These are phyloP conservation scores for Scutellaria baicalensis DNA, from an alignment of 257 asterid species.

Conservation along the genomic window DNA sequence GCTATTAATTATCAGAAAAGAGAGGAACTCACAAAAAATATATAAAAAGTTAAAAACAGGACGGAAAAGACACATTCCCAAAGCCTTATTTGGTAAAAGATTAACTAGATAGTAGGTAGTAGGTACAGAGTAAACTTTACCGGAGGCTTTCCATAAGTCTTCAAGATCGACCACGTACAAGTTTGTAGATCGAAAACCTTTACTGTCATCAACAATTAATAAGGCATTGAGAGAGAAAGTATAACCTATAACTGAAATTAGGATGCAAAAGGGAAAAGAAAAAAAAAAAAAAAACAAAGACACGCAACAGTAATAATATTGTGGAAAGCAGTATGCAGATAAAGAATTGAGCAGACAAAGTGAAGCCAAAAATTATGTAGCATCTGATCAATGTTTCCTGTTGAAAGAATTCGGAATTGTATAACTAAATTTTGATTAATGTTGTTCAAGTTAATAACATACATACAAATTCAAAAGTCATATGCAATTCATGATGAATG, in stretches of 20 bases:
- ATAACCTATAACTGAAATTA: constrained; percentile 5
- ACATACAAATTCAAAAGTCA: neutral
- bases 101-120: neutral
- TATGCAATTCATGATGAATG: neutral
- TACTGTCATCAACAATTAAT: constrained; percentile 45
- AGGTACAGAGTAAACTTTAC: constrained; percentile 33
- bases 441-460: neutral
- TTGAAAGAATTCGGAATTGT: neutral
- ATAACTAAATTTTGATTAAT: neutral
- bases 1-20: constrained; percentile 2
- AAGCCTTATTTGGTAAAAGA: neutral
- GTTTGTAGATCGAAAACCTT: constrained; percentile 86
- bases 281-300: neutral
- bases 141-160: constrained; percentile 96
- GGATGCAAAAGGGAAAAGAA: no score
- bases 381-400: no score
- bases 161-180: constrained; percentile 76
- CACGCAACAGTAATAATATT: neutral
- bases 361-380: no score
- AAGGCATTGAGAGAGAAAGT: constrained; percentile 17
- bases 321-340: no score
- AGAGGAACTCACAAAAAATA: constrained; percentile 16
- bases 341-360: no score
- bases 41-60: neutral
- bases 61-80: constrained; percentile 5